Base-by-base conservation (phyloP, 192 early-diverging fungal species). In the Rhizoclosmatium sp. region DNA sequence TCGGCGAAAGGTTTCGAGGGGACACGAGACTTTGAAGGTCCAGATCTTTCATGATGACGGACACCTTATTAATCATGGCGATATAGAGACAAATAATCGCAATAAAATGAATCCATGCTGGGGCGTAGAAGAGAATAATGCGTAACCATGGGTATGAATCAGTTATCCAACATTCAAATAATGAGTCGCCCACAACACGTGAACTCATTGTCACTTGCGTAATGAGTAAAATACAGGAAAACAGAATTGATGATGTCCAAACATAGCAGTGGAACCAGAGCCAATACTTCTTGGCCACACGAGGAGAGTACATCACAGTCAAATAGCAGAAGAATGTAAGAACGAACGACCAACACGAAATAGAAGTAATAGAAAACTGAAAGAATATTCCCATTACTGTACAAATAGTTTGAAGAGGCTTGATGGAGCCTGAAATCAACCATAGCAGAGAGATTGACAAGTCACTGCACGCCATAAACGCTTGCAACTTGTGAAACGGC, bases 131-230 rank as follows among this genome's bases (percentile, higher is more conserved):
- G 2, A 71, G 21, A 58, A 21, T 21, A 3, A 71, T 44, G 2
- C 51, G 47, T 4, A 71, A 19, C 2, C 21, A 47, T 1, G 70
- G 39, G n/a, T 71, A 58, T 9, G 51, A 9, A 10, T 9, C 5
- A 9, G 51, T 21, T 3, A 71, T 58, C 70, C 70, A 71, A 47
- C 70, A 71, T 71, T 51, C n/a, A 41, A 71, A 5, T 54, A 47
- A 56, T 4, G 70, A 2, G 31, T 71, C 70, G 2, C 70, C 70
- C 21, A 71, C 12, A 3, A 71, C 56, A 19, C 70, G 49, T 39
- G 9, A 4, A 19, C 2, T 19, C 9, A 71, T 5, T 21, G 51
- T 54, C 0, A 23, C 41, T 71, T 71, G 51, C 14, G 23, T n/a
- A 2, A 71, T 2, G 10, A 71, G 48, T 47, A 58, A 7, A 31